Percentiles rank a stretch among this genome's conserved stretches.
phyloP scores from a whole-genome alignment of 257 asterid species.

The Euphrasia confusa region DNA sequence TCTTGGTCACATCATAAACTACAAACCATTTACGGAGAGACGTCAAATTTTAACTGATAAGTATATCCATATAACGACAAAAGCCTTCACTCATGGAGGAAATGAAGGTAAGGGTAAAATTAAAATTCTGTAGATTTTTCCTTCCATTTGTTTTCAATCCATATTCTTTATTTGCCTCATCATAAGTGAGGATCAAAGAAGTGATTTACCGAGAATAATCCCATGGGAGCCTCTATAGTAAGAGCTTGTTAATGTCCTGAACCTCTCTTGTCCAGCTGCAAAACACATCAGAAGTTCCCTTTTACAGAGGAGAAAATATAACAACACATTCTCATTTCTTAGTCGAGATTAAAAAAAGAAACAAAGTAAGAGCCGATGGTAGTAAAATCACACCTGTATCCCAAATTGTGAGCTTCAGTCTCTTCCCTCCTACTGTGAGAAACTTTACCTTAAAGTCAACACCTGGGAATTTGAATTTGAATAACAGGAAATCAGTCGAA shows the following conservation, averaged over 20 bases:
- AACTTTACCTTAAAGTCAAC: constrained; percentile 29
- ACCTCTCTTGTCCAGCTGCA: constrained; percentile 95
- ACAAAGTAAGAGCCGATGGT: not conserved
- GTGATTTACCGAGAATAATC: constrained; percentile 60
- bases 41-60: not conserved
- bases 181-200: not conserved
- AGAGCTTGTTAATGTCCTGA: constrained; percentile 66
- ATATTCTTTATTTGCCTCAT: not conserved
- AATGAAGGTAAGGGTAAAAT: not conserved
- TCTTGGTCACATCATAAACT: constrained; percentile 91
- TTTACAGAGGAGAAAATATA: not conserved
- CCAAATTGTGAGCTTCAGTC: constrained; percentile 87
- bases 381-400: constrained; percentile 52
- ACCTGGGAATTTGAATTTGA: too few species aligned
- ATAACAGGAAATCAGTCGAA: too few species aligned
- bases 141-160: not conserved
- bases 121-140: not conserved
- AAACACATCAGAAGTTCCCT: constrained; percentile 6
- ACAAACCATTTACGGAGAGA: constrained; percentile 20
- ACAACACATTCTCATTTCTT: constrained; percentile 8
- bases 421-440: constrained; percentile 70
- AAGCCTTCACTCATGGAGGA: not conserved
- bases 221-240: constrained; percentile 54
- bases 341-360: not conserved
- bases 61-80: not conserved